phyloP scores from a whole-genome alignment of 331 rosid genomes.

The Pyrus hybrid region DNA sequence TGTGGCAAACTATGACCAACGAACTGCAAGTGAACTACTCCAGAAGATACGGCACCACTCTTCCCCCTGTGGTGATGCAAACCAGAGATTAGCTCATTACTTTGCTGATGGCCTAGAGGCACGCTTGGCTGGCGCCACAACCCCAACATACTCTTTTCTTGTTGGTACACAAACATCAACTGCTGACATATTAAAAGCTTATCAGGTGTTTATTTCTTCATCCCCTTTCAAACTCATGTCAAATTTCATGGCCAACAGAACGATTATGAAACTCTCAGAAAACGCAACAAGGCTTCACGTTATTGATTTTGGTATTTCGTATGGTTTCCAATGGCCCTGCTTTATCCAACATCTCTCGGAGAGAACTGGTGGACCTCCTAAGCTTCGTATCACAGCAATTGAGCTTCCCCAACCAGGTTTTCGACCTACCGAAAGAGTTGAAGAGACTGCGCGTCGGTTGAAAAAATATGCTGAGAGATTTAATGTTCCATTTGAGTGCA shows the following conservation, averaged over 20 bases:
- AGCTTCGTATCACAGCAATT: conserved; percentile 22
- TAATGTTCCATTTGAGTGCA: conserved; percentile 23
- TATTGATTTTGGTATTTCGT: conserved; percentile 26
- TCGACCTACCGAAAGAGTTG: conserved; percentile 20
- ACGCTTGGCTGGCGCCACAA: conserved; percentile 15
- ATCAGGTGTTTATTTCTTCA: conserved; percentile 9
- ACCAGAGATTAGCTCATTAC: conserved; percentile 32
- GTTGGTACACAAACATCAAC: conserved; percentile 1
- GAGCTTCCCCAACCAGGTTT: conserved; percentile 29
- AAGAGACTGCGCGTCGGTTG: conserved; percentile 37
- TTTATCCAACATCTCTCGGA: conserved; percentile 18
- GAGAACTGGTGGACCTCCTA: conserved; percentile 20
- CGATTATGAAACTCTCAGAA: conserved; percentile 7
- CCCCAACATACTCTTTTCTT: neutral
- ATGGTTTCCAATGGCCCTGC: conserved; percentile 33
- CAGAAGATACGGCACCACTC: conserved; percentile 19
- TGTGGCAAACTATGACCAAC: conserved; percentile 14
- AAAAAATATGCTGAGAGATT: conserved; percentile 38
- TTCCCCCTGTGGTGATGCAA: conserved; percentile 23
- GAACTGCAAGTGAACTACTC: conserved; percentile 13
- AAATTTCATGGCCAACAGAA: conserved; percentile 14
- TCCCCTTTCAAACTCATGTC: conserved; percentile 21
- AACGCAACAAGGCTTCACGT: conserved; percentile 17
- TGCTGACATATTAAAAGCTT: conserved; percentile 16
- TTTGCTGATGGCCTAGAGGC: conserved; percentile 29